phyloP scores from a whole-genome alignment of 1,139 yeast genomes.

The Taphrina betulina region DNA sequence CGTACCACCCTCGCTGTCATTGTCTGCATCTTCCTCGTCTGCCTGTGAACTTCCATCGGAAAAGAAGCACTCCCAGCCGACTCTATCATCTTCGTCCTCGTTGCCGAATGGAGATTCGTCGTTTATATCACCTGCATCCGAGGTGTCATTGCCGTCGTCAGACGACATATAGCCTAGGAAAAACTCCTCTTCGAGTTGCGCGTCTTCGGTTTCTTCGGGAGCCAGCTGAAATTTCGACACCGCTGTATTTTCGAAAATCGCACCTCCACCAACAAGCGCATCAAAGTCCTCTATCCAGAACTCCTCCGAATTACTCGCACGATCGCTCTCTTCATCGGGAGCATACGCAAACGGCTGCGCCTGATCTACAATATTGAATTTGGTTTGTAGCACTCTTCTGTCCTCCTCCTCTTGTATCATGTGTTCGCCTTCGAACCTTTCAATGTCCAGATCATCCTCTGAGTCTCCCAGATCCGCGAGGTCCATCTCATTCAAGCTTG shows the following conservation, averaged over 20 bases:
- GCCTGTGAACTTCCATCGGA: constrained; percentile 21
- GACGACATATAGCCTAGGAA: constrained; percentile 11
- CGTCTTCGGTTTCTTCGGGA: constrained; percentile 8
- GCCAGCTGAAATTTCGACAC: constrained; percentile 10
- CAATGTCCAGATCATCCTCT: constrained; percentile 28
- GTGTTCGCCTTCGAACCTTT: constrained; percentile 13
- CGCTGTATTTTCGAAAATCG: constrained; percentile 16
- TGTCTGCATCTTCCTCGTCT: not conserved
- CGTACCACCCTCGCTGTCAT: constrained; percentile 17
- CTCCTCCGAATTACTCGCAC: constrained; percentile 22
- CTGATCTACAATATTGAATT: constrained; percentile 24
- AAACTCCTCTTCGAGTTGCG: constrained; percentile 22
- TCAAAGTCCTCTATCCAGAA: constrained; percentile 29
- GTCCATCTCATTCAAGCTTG: constrained; percentile 17
- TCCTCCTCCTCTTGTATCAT: constrained; percentile 25
- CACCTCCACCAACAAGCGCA: constrained; percentile 19
- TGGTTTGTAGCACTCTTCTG: constrained; percentile 11
- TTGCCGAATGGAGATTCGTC: constrained; percentile 15
- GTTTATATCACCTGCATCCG: constrained; percentile 1
- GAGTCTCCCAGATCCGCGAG: constrained; percentile 20
- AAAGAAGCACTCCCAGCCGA: constrained; percentile 29
- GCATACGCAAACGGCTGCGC: constrained; percentile 29
- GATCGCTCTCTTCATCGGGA: constrained; percentile 28
- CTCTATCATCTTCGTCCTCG: constrained; percentile 23
- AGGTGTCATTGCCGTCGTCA: constrained; percentile 2